Evolutionary conservation across 805 yeast genomes (phyloP).

Genomic region (Isabelozyma rhagii): DNA sequence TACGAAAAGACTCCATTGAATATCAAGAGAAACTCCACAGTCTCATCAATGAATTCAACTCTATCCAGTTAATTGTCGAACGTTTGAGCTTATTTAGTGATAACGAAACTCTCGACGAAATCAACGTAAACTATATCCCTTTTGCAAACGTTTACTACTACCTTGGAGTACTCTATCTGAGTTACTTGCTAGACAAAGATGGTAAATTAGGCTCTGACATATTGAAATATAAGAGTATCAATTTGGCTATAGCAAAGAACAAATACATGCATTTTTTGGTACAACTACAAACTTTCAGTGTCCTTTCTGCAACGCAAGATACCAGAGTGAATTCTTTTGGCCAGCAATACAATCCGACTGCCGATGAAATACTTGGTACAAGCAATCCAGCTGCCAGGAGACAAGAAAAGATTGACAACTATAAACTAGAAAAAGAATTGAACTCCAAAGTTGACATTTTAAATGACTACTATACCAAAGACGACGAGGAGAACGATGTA

Average conservation of each 20-base stretch:
- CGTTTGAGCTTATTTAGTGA: conserved; percentile 61
- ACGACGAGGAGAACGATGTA: conserved; percentile 12
- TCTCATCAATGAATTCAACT: conserved; percentile 40
- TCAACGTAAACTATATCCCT: conserved; percentile 60
- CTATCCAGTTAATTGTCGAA: conserved; percentile 42
- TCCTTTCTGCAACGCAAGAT: conserved; percentile 37
- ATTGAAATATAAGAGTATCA: conserved; percentile 19
- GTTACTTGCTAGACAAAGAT: conserved; percentile 5
- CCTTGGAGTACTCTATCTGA: conserved; percentile 35
- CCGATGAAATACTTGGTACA: conserved; percentile 27
- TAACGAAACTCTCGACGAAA: conserved; percentile 70
- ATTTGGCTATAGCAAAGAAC: conserved; percentile 33
- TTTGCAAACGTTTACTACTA: conserved; percentile 60
- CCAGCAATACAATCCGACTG: conserved; percentile 37
- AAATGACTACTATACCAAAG: conserved; percentile 17
- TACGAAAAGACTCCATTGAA: conserved; percentile 30
- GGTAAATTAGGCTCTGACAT: conserved; percentile 1
- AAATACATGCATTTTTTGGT: conserved; percentile 45
- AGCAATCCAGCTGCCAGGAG: conserved; percentile 48
- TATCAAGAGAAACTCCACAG: conserved; percentile 37
- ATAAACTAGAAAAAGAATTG: conserved; percentile 57
- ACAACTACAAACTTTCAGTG: conserved; percentile 39
- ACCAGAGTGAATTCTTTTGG: conserved; percentile 39
- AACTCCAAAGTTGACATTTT: conserved; percentile 41
- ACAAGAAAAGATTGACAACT: conserved; percentile 69